These are phyloP conservation scores for Basidiobolus meristosporus DNA, from an alignment of 371 early-diverging fungal species.

Conservation along the genomic window DNA sequence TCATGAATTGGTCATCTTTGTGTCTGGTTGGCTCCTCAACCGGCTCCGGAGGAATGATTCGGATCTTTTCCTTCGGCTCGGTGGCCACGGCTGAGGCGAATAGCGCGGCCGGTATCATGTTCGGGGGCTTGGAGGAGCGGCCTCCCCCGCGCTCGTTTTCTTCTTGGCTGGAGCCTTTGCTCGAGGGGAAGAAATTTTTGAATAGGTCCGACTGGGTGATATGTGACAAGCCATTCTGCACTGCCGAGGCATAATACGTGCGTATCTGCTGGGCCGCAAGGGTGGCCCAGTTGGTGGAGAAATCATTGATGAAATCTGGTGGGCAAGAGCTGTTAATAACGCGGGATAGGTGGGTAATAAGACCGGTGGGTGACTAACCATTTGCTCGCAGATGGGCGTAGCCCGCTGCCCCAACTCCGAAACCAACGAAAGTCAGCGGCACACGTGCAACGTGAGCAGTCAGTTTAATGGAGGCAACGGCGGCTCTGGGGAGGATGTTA, in stretches of 20 bases:
- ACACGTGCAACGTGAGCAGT: too few species aligned
- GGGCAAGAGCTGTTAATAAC: conserved; percentile 8
- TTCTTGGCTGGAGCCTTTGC: conserved; percentile 9
- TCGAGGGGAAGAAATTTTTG: conserved; percentile 4
- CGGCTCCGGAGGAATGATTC: not conserved
- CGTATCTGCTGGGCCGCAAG: too few species aligned
- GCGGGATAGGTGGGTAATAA: conserved; percentile 6
- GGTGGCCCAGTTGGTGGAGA: too few species aligned
- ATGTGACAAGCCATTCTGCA: conserved; percentile 4
- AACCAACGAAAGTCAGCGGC: conserved; percentile 19
- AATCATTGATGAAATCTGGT: conserved; percentile 3
- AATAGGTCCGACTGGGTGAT: conserved; percentile 3
- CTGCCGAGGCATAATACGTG: too few species aligned
- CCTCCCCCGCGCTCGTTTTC: conserved; percentile 10
- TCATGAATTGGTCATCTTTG: conserved; percentile 58
- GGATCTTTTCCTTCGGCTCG: not conserved
- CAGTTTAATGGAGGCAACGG: too few species aligned
- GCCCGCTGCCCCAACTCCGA: conserved; percentile 29
- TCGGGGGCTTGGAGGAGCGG: conserved; percentile 2
- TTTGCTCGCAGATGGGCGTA: conserved; percentile 31
- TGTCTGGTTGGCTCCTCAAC: not conserved
- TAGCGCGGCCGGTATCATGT: conserved; percentile 8
- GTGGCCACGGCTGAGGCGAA: not conserved
- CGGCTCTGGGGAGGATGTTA: too few species aligned
- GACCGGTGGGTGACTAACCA: not conserved